A percentile compares a stretch with the other conserved stretches of the same genome.
Evolutionary conservation across 257 asterid species (phyloP).

Genomic region (Anisodus tanguticus): DNA sequence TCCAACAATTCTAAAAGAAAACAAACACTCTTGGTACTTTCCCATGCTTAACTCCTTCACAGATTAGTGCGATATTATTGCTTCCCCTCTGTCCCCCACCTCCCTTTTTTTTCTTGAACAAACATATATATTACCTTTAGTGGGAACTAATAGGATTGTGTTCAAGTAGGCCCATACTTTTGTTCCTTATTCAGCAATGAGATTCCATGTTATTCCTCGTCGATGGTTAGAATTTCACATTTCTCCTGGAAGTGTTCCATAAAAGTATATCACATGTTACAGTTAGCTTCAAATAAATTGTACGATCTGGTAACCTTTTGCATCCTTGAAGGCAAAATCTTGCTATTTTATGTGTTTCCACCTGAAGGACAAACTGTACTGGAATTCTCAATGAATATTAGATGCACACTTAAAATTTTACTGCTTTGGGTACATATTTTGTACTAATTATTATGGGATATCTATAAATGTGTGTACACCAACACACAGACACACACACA

Average conservation of each 20-base stretch:
- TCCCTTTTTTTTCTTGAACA: background rate
- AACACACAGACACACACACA: too few relatives aligned
- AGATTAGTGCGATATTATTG: conserved; percentile 31
- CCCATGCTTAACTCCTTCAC: conserved; percentile 35
- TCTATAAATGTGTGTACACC: too few relatives aligned
- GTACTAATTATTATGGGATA: too few relatives aligned
- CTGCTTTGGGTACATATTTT: too few relatives aligned
- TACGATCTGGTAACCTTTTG: background rate
- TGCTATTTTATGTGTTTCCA: conserved; percentile 8
- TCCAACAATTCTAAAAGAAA: conserved; percentile 82
- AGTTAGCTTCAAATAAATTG: background rate
- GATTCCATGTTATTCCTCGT: background rate
- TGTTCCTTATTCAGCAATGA: conserved; percentile 13
- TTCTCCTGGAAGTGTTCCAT: conserved; percentile 12
- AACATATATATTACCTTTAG: conserved; percentile 21
- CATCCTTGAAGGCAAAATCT: conserved; percentile 21
- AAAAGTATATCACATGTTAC: background rate
- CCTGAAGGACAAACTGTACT: background rate
- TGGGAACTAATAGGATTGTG: background rate
- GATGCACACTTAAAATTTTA: background rate
- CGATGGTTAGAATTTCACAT: conserved; percentile 6
- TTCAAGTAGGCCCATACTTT: background rate
- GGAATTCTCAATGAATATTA: background rate
- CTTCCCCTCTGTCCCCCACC: background rate
- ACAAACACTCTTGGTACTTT: conserved; percentile 87